Conservation (phyloP, 306 rosid species). For the Quillaja saponaria region DNA sequence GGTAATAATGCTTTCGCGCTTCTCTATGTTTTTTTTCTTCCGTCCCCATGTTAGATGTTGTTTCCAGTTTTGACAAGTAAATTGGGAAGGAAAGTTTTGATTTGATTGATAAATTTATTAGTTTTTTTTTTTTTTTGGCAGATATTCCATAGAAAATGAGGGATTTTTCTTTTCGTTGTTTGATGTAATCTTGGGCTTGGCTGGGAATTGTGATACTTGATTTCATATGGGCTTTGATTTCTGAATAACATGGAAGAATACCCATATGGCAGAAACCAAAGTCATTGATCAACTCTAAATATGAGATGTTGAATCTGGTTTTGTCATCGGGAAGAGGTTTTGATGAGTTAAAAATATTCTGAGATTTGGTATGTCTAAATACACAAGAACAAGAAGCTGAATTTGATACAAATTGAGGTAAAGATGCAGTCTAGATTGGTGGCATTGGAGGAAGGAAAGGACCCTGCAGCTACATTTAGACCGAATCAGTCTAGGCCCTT, state of each 20-base stretch:
- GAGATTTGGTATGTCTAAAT: slow-evolving; percentile 36
- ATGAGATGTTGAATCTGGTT: slow-evolving; percentile 28
- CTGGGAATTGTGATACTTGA: slow-evolving; percentile 28
- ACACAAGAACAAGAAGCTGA: slow-evolving; percentile 26
- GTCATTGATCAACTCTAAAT: background rate
- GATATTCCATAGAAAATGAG: slow-evolving; percentile 25
- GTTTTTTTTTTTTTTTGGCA: background rate
- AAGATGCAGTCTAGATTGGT: slow-evolving; percentile 61
- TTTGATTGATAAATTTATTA: slow-evolving; percentile 26
- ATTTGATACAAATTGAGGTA: slow-evolving; percentile 34
- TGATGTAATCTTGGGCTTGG: slow-evolving; percentile 28
- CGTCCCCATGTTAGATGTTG: slow-evolving; percentile 10
- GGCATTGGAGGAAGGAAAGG: slow-evolving; percentile 80
- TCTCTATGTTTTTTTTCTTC: slow-evolving; percentile 9
- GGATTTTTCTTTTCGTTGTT: slow-evolving; percentile 13
- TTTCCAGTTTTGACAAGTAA: slow-evolving; percentile 15
- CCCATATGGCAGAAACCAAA: slow-evolving; percentile 25
- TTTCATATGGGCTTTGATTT: slow-evolving; percentile 32
- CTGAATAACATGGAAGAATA: slow-evolving; percentile 14
- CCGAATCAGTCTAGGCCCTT: slow-evolving; percentile 55
- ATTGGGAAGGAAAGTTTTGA: slow-evolving; percentile 22
- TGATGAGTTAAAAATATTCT: slow-evolving; percentile 8
- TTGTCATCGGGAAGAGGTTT: slow-evolving; percentile 26
- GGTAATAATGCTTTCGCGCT: slow-evolving; percentile 35
- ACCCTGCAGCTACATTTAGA: slow-evolving; percentile 46